A percentile compares a stretch with the other conserved stretches of the same genome.
Conservation (phyloP, 768 basidiomycete genomes). For the Collybia sordida region DNA sequence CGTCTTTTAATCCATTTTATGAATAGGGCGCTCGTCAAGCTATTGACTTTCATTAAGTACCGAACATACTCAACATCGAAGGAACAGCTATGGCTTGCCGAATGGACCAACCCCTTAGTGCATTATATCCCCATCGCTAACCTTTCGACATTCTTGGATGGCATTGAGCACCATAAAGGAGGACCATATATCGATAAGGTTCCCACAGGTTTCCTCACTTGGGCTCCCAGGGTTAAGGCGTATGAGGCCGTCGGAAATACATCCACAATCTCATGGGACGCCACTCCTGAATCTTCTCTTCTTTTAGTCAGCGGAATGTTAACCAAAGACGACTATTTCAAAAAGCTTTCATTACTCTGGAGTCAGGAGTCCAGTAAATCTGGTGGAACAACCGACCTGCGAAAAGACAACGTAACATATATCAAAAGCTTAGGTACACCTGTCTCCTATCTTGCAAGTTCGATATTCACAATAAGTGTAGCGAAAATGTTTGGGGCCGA, state of each 20-base stretch:
- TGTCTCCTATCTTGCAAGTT: constrained; percentile 1
- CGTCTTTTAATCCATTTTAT: constrained; percentile 2
- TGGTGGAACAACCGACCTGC: constrained; percentile 50
- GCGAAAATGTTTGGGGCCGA: constrained; percentile 66
- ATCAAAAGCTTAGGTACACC: constrained; percentile 39
- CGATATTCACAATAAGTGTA: constrained; percentile 23
- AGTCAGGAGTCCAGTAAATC: constrained; percentile 76
- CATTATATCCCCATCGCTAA: constrained; percentile 45
- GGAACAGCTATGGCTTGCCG: constrained; percentile 72
- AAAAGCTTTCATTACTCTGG: constrained; percentile 64
- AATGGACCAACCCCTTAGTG: constrained; percentile 66
- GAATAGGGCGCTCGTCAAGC: constrained; percentile 61
- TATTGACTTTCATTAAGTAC: constrained; percentile 71
- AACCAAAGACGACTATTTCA: constrained; percentile 55
- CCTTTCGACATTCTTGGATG: constrained; percentile 47
- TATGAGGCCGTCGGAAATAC: constrained; percentile 46
- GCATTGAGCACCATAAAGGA: constrained; percentile 31
- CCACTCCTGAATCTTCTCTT: constrained; percentile 47
- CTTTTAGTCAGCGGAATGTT: constrained; percentile 49
- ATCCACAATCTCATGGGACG: constrained; percentile 51
- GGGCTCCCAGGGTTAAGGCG: constrained; percentile 63
- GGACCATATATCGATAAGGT: constrained; percentile 71
- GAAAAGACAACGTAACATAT: constrained; percentile 45
- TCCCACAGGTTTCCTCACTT: constrained; percentile 75
- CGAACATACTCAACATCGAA: constrained; percentile 64